Base-by-base conservation (phyloP, 73 alveolate species). In the Paramecium bursaria region DNA sequence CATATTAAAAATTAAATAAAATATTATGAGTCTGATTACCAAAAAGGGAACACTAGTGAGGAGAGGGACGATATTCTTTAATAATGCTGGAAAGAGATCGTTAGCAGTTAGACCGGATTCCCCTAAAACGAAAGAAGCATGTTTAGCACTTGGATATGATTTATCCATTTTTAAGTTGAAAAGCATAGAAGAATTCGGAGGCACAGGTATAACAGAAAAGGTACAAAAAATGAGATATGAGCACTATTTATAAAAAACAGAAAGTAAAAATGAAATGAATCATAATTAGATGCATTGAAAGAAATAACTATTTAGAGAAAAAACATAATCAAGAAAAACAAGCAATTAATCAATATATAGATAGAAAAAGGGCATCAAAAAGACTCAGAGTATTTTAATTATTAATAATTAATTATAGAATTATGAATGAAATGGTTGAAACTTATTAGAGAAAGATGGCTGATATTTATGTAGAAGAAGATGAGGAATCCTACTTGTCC, bases 61-160 rank as follows among this genome's bases (percentile, higher is more conserved):
- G n/a, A n/a, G n/a, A n/a, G n/a, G n/a, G n/a, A n/a, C n/a, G n/a
- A n/a, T n/a, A n/a, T n/a, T n/a, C n/a, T n/a, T n/a, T n/a, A n/a
- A n/a, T n/a, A n/a, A n/a, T n/a, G n/a, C n/a, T n/a, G n/a, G n/a
- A n/a, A n/a, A n/a, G n/a, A n/a, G n/a, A n/a, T n/a, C n/a, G n/a
- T n/a, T n/a, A n/a, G n/a, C n/a, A n/a, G n/a, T n/a, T n/a, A 23
- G 76, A 15, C 76, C 76, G 6, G 76, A 57, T 30, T 30, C 51
- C 15, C 76, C 76, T 7, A 57, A 57, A 57, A 57, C 76, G 6
- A 57, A 50, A 30, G 76, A 57, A 50, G 76, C 76, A 27, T 57
- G 76, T 57, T 30, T 57, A n/a, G 76, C 76, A 3, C n/a, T 57
- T 30, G 76, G 76, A 11, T 57, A 11, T 57, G 76, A 57, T 27